These are phyloP conservation scores for Naganishia randhawae DNA, from an alignment of 768 basidiomycete genomes.

Conservation along the genomic window DNA sequence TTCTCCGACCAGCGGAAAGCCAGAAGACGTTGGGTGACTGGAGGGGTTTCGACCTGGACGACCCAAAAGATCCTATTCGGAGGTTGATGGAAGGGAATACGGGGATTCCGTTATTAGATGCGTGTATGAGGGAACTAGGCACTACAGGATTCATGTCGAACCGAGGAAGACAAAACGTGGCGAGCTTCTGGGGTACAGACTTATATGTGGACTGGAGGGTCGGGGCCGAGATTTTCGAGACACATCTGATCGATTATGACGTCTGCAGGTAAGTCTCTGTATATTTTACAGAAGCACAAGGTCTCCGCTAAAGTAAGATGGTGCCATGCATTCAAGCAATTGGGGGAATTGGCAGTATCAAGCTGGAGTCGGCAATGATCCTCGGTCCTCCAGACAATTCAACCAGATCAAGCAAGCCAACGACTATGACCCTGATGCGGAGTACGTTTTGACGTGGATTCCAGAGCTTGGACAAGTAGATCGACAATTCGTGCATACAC, in stretches of 20 bases:
- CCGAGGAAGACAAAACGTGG: slow-evolving; percentile 55
- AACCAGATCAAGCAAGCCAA: slow-evolving; percentile 51
- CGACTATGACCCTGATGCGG: slow-evolving; percentile 44
- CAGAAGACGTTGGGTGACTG: slow-evolving; percentile 33
- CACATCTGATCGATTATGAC: slow-evolving; percentile 52
- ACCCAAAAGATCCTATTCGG: slow-evolving; percentile 40
- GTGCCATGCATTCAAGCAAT: slow-evolving; percentile 29
- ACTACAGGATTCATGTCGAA: slow-evolving; percentile 54
- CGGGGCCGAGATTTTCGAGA: slow-evolving; percentile 56
- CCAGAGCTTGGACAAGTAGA: slow-evolving; percentile 43
- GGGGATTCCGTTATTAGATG: slow-evolving; percentile 54
- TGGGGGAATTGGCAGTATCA: slow-evolving; percentile 49
- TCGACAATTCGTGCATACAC: slow-evolving; percentile 41
- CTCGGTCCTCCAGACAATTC: slow-evolving; percentile 48
- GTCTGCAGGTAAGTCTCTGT: slow-evolving; percentile 59
- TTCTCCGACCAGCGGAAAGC: slow-evolving; percentile 44
- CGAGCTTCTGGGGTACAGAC: slow-evolving; percentile 53
- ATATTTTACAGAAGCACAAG: slow-evolving; percentile 24
- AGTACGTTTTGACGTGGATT: slow-evolving; percentile 46
- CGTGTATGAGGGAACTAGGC: slow-evolving; percentile 51
- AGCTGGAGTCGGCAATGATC: slow-evolving; percentile 50
- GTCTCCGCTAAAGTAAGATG: not conserved
- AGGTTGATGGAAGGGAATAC: slow-evolving; percentile 51
- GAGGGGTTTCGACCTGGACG: slow-evolving; percentile 38
- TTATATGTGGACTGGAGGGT: slow-evolving; percentile 54